Evolutionary conservation across 352 stramenopile genomes (phyloP).

Genomic region (Aphanomyces invadans): DNA sequence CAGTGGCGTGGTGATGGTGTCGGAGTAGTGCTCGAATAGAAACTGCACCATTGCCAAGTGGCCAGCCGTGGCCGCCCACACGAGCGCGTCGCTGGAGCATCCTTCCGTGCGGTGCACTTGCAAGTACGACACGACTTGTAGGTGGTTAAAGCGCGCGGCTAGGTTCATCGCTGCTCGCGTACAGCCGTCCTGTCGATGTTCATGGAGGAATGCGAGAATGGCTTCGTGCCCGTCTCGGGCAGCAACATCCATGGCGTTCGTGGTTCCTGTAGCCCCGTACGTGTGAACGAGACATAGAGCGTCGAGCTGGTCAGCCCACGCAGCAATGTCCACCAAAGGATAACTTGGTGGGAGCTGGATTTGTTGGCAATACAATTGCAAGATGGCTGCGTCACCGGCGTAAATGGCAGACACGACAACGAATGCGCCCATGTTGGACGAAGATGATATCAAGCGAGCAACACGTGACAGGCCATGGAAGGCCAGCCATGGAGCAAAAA

Average conservation of each 20-base stretch:
- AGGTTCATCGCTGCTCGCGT: slow-evolving; percentile 6
- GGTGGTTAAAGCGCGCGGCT: slow-evolving; percentile 8
- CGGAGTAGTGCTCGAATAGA: background rate
- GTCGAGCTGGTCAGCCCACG: background rate
- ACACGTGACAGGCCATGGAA: background rate
- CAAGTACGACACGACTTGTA: slow-evolving; percentile 7
- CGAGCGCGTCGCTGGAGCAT: background rate
- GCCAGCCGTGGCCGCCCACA: background rate
- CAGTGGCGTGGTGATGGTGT: background rate
- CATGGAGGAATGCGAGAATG: background rate
- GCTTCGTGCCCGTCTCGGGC: background rate
- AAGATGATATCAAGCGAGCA: background rate
- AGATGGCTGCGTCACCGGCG: background rate
- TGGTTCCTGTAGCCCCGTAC: background rate
- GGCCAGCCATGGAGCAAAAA: background rate
- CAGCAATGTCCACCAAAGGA: background rate
- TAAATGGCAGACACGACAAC: background rate
- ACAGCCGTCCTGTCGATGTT: background rate
- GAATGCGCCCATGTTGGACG: background rate
- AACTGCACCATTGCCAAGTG: slow-evolving; percentile 10
- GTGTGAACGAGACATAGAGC: background rate
- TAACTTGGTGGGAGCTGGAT: background rate
- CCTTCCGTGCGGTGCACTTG: slow-evolving; percentile 13
- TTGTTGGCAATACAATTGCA: background rate
- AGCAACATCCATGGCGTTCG: slow-evolving; percentile 6